Base-by-base conservation (phyloP, 2,329 filamentous ascomycete species). In the Diplodia corticola region DNA sequence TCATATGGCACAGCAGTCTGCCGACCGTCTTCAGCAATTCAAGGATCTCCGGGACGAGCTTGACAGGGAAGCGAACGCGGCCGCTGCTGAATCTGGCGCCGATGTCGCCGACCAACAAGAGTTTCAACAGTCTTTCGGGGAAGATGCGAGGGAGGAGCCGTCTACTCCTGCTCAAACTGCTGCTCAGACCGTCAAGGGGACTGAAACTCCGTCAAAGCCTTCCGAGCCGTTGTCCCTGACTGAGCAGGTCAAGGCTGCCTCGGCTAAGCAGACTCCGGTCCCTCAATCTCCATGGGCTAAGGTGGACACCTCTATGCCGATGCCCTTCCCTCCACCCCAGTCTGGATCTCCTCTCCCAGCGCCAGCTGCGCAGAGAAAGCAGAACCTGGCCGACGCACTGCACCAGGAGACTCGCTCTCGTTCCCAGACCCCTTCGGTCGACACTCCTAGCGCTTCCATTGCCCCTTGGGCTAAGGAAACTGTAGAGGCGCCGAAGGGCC, bases 401-500 rank as follows among this genome's bases (percentile, higher is more conserved):
- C 84, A 84, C 69, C 83, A 84, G 2, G 87, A 88, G 70, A 85
- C 87, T 20, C 81, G 89, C 68, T 96, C 93, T 26, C 89, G 89
- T 69, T 91, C 90, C 1, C 90, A 91, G 69, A 96, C 92, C 0
- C 93, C 91, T 33, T 82, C 86, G 0, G 80, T 84, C 30, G 88
- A 90, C 63, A 86, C 86, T 1, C 85, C 86, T 6, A 83, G 84
- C 60, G 84, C 93, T 4, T 92, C 94, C 0, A 81, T 97, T 70
- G 95, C 95, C 0, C 95, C 95, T 0, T 99, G 95, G 95, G 95
- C 95, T 5, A 95, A 95, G 77, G 93, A 98, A 70, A 85, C 86
- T 2, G 80, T 82, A 48, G 89, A 91, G 57, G 80, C 83, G 5
- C 88, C 91, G 48, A 96, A 91, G 78, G 93, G 93, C 0, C 95